Evolutionary conservation across 306 rosid genomes (phyloP).

Genomic region (Coriaria nepalensis): DNA sequence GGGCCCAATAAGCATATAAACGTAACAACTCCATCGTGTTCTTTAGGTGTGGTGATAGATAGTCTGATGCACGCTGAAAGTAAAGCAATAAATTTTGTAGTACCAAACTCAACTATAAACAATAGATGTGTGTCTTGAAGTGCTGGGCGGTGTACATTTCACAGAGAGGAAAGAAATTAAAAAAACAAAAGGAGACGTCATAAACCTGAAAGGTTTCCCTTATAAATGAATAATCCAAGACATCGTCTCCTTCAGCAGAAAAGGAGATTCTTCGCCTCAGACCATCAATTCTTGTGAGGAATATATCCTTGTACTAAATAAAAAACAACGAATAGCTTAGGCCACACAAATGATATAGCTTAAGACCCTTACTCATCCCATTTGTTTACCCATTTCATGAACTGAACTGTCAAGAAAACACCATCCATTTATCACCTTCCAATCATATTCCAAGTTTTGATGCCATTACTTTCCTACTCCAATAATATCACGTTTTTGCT

Average conservation of each 20-base stretch:
- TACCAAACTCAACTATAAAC: constrained; percentile 12
- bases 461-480: neutral
- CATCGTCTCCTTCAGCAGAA: constrained; percentile 23
- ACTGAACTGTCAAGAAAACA: neutral
- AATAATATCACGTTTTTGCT: neutral
- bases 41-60: constrained; percentile 69
- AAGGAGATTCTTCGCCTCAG: constrained; percentile 69
- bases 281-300: constrained; percentile 81
- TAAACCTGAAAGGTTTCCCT: constrained; percentile 82
- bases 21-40: constrained; percentile 52
- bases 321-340: too few relatives aligned
- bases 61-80: constrained; percentile 67
- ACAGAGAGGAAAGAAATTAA: constrained; percentile 3
- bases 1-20: constrained; percentile 85
- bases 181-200: constrained; percentile 6
- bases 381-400: constrained; percentile 1
- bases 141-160: neutral
- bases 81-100: constrained; percentile 21
- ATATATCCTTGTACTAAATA: constrained; percentile 73
- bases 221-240: constrained; percentile 38
- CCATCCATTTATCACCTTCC: too few relatives aligned
- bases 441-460: too few relatives aligned
- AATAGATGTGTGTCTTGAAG: neutral
- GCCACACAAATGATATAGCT: neutral
- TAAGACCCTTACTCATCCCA: neutral